Evolutionary conservation across 225 moss, liverwort and hornwort genomes (phyloP).

Genomic region (Physcomitrellopsis africana): DNA sequence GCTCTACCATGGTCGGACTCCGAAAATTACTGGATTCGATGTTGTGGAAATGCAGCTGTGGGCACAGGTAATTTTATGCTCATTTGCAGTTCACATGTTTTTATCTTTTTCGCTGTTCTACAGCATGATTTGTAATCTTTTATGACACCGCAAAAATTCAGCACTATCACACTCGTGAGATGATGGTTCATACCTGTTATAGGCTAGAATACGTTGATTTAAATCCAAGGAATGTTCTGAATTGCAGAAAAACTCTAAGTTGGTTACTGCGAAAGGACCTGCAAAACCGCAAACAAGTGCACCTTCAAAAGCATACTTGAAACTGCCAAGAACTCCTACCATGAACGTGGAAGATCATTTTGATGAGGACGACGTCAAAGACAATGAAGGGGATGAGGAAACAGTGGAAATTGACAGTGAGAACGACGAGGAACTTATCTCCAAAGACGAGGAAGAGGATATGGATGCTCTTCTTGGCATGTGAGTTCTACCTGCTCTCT

Average conservation of each 20-base stretch:
- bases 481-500: conserved; percentile 37
- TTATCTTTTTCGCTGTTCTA: neutral
- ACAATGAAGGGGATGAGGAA: conserved; percentile 36
- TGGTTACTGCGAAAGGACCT: conserved; percentile 7
- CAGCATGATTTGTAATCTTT: neutral
- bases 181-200: no score
- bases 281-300: no score
- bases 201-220: conserved; percentile 2
- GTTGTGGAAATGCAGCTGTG: conserved; percentile 95
- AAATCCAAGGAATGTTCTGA: conserved; percentile 25
- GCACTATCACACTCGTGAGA: neutral
- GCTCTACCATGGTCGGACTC: conserved; percentile 78
- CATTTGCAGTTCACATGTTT: neutral
- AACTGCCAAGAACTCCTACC: conserved; percentile 17
- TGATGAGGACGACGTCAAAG: conserved; percentile 34
- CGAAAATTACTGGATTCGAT: conserved; percentile 86
- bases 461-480: conserved; percentile 98
- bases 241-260: conserved; percentile 37
- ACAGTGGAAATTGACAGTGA: conserved; percentile 28
- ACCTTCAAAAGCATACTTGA: conserved; percentile 5
- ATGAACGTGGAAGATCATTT: conserved; percentile 30
- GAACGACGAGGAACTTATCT: conserved; percentile 72
- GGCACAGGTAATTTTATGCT: conserved; percentile 72
- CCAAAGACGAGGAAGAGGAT: conserved; percentile 97
- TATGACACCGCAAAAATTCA: neutral